Evolutionary conservation across 2,329 filamentous ascomycete species (phyloP).

Genomic region (Botrytis tulipae): DNA sequence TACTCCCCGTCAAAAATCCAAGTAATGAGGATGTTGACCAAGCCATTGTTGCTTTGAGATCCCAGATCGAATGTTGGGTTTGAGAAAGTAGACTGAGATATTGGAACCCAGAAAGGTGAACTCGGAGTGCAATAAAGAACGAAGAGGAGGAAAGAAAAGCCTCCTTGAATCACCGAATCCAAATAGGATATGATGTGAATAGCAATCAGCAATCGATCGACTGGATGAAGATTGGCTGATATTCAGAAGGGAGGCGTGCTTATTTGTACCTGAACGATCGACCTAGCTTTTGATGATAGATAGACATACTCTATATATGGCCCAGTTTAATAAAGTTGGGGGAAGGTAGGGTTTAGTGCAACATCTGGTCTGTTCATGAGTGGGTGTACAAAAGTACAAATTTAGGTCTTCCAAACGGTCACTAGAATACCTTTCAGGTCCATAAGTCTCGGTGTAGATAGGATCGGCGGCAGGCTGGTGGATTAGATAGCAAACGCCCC

Average conservation of each 20-base stretch:
- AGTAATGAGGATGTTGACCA: constrained; percentile 19
- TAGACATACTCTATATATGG: not conserved
- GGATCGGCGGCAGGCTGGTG: not conserved
- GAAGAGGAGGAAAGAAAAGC: too few species aligned
- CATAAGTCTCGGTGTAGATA: not conserved
- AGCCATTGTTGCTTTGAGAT: constrained; percentile 22
- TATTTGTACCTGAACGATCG: constrained; percentile 14
- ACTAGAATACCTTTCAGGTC: not conserved
- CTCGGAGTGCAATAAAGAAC: not conserved
- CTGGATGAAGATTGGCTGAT: not conserved
- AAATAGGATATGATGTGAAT: not conserved
- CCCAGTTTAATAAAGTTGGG: not conserved
- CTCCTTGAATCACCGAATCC: not conserved
- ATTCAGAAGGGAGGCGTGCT: not conserved
- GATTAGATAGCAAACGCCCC: not conserved
- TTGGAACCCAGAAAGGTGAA: not conserved
- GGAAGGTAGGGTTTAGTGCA: not conserved
- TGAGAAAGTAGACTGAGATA: not conserved
- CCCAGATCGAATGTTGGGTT: not conserved
- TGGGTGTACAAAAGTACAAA: not conserved
- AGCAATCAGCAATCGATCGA: not conserved
- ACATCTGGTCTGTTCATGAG: not conserved
- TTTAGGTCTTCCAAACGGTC: not conserved
- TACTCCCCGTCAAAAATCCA: constrained; percentile 20
- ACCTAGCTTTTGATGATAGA: not conserved